A percentile compares a stretch with the other conserved stretches of the same genome.
phyloP scores from a whole-genome alignment of 2,329 filamentous ascomycete species.

The Verticillium dahliae region DNA sequence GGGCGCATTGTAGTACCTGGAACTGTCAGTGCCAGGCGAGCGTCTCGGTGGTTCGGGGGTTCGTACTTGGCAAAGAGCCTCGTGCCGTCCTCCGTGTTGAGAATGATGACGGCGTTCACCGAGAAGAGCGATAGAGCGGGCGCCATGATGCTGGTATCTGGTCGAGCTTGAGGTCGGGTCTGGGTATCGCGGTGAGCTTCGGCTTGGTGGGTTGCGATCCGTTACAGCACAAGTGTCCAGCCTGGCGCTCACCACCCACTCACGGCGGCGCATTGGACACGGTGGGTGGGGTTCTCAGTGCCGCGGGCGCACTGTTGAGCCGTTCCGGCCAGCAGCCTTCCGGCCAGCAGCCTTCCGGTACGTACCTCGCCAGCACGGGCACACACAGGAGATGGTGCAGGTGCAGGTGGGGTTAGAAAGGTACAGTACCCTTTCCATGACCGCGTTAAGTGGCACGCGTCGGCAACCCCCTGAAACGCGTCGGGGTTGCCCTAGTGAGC shows the following conservation, averaged over 20 bases:
- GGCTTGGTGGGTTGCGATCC: background rate
- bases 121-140: conserved; percentile 70
- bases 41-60: conserved; percentile 54
- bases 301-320: background rate
- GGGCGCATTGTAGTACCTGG: conserved; percentile 34
- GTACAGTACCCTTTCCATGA: background rate
- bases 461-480: conserved; percentile 1
- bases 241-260: background rate
- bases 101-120: conserved; percentile 71
- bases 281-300: background rate
- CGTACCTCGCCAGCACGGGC: background rate
- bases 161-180: background rate
- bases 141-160: conserved; percentile 46
- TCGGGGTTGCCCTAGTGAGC: background rate
- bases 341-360: background rate
- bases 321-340: background rate
- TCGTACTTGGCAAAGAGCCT: conserved; percentile 88
- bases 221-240: background rate
- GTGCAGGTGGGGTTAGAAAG: background rate
- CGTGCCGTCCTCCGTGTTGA: conserved; percentile 80
- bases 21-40: conserved; percentile 21
- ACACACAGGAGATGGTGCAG: too few relatives aligned
- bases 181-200: background rate
- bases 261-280: background rate
- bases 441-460: conserved; percentile 10